phyloP scores from a whole-genome alignment of 306 rosid species.

The Canavalia ensiformis region DNA sequence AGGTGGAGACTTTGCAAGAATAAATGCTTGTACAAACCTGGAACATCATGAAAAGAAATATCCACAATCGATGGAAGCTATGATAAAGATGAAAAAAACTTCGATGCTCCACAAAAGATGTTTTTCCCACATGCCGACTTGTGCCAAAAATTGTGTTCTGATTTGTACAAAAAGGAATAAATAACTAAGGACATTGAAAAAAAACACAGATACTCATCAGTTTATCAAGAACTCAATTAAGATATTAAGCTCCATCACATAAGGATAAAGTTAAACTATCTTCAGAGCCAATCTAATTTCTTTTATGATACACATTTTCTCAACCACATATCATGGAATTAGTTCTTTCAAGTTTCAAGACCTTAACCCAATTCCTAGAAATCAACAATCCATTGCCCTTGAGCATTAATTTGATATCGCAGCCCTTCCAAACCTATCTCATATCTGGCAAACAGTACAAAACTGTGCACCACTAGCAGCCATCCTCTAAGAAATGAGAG shows the following conservation, averaged over 20 bases:
- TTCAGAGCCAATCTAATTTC: slow-evolving; percentile 18
- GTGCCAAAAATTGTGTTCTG: slow-evolving; percentile 72
- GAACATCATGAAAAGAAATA: slow-evolving; percentile 96
- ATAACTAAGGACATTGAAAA: slow-evolving; percentile 14
- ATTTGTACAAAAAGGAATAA: slow-evolving; percentile 29
- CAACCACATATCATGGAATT: slow-evolving; percentile 17
- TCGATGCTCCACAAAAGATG: slow-evolving; percentile 97
- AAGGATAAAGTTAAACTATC: slow-evolving; percentile 11
- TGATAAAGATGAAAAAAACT: slow-evolving; percentile 95
- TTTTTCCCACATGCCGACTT: slow-evolving; percentile 78
- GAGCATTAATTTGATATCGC: slow-evolving; percentile 20
- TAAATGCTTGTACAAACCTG: slow-evolving; percentile 66
- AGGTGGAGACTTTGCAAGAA: neutral
- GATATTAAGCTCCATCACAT: slow-evolving; percentile 8
- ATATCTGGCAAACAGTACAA: slow-evolving; percentile 10
- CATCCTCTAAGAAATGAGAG: slow-evolving; percentile 20
- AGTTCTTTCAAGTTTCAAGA: neutral
- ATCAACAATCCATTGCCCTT: neutral
- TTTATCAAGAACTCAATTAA: neutral
- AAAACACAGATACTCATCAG: slow-evolving; percentile 16
- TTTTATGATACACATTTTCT: neutral
- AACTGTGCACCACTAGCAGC: neutral
- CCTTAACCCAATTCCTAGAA: slow-evolving; percentile 2
- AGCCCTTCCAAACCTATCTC: slow-evolving; percentile 5
- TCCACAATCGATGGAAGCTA: slow-evolving; percentile 95